Conservation (phyloP, 148 eudicot species). For the Rhododendron kiyosumense region DNA sequence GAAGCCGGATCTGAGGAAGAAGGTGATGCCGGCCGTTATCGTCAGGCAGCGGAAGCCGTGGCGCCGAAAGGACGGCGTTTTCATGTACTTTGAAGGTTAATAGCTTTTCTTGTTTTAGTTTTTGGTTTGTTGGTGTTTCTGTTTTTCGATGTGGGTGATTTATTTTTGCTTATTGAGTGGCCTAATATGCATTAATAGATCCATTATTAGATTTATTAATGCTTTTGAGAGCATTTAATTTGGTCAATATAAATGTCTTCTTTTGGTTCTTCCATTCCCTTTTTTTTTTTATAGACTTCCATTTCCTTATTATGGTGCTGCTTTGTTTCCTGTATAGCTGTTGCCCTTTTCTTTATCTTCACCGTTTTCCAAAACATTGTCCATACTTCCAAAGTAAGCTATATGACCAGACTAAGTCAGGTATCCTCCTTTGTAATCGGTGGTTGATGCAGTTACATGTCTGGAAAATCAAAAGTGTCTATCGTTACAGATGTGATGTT, state of each 20-base stretch:
- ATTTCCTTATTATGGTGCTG: background rate
- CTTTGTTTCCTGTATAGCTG: background rate
- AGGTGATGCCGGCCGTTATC: slow-evolving; percentile 7
- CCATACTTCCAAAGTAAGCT: background rate
- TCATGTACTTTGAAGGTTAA: slow-evolving; percentile 7
- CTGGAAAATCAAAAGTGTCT: slow-evolving; percentile 32
- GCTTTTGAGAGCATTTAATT: background rate
- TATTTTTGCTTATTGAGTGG: no score
- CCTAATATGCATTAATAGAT: background rate
- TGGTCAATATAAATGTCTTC: background rate
- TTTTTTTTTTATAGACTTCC: no score
- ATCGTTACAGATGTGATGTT: slow-evolving; percentile 29
- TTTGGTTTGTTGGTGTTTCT: background rate
- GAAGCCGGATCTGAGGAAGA: slow-evolving; percentile 3
- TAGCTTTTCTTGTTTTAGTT: background rate
- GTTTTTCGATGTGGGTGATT: no score
- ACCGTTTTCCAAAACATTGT: background rate
- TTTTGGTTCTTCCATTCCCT: background rate
- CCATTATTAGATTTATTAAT: background rate
- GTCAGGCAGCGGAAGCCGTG: slow-evolving; percentile 2
- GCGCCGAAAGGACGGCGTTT: slow-evolving; percentile 10
- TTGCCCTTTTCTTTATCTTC: background rate
- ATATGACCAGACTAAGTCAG: slow-evolving; percentile 32
- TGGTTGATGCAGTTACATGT: slow-evolving; percentile 40
- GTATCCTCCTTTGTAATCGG: slow-evolving; percentile 18